phyloP scores from a whole-genome alignment of 306 rosid species.

The Rosa chinensis region DNA sequence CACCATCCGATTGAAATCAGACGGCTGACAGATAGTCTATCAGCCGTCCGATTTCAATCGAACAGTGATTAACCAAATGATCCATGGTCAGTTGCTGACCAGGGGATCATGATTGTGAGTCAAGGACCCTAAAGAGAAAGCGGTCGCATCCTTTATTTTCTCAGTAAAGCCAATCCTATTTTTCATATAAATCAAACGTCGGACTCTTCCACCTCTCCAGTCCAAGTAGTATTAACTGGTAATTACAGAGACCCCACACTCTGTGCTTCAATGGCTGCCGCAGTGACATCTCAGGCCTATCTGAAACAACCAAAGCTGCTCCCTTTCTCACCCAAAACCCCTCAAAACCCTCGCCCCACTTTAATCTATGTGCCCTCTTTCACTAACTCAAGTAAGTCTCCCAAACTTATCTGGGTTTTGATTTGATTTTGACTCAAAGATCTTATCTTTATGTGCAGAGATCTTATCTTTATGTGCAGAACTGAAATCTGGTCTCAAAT shows the following conservation, averaged over 20 bases:
- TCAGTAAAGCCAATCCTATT: neutral
- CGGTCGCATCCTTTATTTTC: too few species aligned
- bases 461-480: slow-evolving; percentile 30
- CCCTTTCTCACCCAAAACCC: slow-evolving; percentile 13
- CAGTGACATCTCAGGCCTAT: slow-evolving; percentile 12
- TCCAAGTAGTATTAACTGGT: neutral
- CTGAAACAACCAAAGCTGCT: slow-evolving; percentile 18
- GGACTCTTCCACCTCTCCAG: neutral
- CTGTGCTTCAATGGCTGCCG: slow-evolving; percentile 38
- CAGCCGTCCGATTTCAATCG: too few species aligned
- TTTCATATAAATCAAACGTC: neutral
- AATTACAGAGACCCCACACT: neutral
- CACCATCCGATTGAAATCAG: too few species aligned
- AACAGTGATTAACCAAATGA: too few species aligned
- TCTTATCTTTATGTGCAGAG: slow-evolving; percentile 30
- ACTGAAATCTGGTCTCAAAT: slow-evolving; percentile 24
- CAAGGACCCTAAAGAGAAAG: too few species aligned
- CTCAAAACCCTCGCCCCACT: slow-evolving; percentile 19
- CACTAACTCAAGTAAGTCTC: neutral
- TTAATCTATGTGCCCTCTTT: neutral
- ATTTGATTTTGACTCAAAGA: slow-evolving; percentile 2
- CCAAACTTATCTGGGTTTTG: neutral
- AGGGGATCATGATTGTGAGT: too few species aligned
- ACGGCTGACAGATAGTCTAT: too few species aligned
- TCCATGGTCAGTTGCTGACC: too few species aligned